Evolutionary conservation across 2,329 filamentous ascomycete genomes (phyloP), one percentile per base, ranked within the genome.

Genomic region (Phaeoacremonium minimum): DNA sequence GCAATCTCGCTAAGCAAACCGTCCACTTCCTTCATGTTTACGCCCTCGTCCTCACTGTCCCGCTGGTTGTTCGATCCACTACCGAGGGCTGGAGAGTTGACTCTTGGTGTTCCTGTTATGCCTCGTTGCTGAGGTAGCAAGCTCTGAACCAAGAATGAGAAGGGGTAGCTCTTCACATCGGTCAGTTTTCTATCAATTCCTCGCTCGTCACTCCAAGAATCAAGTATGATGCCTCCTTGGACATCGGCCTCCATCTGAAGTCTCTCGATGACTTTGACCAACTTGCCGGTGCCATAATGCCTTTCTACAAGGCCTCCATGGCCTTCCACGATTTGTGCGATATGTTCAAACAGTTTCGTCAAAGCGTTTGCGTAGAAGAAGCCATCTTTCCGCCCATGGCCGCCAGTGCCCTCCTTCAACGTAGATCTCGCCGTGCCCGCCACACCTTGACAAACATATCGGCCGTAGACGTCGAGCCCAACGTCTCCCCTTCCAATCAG

Each of bases 11-110:
- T 89, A 5, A 98, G 69, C 8, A 97, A 64, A 1, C 79, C 83
- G 53, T 98, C 93, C 4, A 98, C 78, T 56, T 96, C 91, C 60
- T 91, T 96, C 87, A 97, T 95, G 53, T 96, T 89, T 15, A 97
- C 87, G 1, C 87, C 75, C 52, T 97, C 93, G 47, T 98, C 93
- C 56, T 96, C 90, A 53, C 83, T 88, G 13, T 67, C 64, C 8
- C 85, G 74, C 3, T 60, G 52, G 28, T 54, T 56, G 53, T 73
- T 74, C 37, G 63, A 69, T 6, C 52, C 51, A 11, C 64, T 63
- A 14, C 69, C 67, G 22, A 73, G 59, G 1, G 86, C 86, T 2
- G 91, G 91, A 2, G 90, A 95, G 45, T 75, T 83, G 26, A 87
- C 78, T 30, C 87, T 77, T 3, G 83, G 75, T 3, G 81, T 81